These are phyloP conservation scores for Salvia hispanica DNA, from an alignment of 257 asterid genomes.

Conservation along the genomic window DNA sequence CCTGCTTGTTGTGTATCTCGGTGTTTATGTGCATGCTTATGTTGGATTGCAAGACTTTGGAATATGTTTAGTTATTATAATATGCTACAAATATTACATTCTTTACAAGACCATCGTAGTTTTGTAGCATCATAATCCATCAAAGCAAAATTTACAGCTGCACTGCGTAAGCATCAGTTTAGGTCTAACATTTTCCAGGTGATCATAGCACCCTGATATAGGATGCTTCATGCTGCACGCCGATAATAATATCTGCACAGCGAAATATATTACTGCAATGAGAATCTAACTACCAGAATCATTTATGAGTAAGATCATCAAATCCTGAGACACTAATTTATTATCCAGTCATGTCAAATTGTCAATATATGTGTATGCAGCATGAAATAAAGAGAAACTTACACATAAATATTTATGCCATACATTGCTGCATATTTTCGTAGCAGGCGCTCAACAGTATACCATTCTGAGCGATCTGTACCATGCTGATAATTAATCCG, in stretches of 20 bases:
- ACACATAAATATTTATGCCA: slow-evolving; percentile 70
- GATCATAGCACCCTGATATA: too few species aligned
- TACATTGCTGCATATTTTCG: slow-evolving; percentile 76
- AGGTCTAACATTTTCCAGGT: slow-evolving; percentile 11
- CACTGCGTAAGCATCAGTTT: neutral
- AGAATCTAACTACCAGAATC: slow-evolving; percentile 17
- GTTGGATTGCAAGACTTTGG: neutral
- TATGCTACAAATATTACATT: neutral
- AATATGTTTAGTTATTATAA: neutral
- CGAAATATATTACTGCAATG: slow-evolving; percentile 15
- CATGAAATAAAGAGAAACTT: slow-evolving; percentile 39
- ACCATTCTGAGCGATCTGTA: slow-evolving; percentile 90
- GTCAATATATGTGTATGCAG: neutral
- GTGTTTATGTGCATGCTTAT: slow-evolving; percentile 8
- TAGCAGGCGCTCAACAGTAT: slow-evolving; percentile 84
- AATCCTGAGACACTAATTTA: slow-evolving; percentile 17
- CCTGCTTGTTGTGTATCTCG: neutral
- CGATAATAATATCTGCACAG: slow-evolving; percentile 78
- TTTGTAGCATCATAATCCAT: slow-evolving; percentile 7
- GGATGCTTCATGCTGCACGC: slow-evolving; percentile 43
- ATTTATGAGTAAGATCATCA: neutral
- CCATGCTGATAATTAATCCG: slow-evolving; percentile 78
- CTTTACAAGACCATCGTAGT: neutral
- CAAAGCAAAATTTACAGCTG: neutral
- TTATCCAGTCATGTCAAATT: neutral